Evolutionary conservation across 164 flowering plant genomes (phyloP).

Genomic region (Liriodendron chinense): DNA sequence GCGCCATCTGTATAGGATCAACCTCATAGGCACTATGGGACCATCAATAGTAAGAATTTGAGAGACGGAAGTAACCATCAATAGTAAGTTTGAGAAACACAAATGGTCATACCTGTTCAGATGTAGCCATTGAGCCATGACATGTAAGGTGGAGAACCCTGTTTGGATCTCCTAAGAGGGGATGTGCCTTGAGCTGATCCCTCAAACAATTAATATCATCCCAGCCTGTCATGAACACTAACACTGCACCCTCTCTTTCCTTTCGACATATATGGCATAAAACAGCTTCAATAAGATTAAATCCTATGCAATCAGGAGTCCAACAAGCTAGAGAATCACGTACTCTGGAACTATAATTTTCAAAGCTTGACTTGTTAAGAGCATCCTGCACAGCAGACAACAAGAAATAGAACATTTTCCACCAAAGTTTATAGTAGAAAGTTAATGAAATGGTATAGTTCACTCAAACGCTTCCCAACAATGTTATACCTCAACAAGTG

Average conservation of each 20-base stretch:
- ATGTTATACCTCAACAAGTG: constrained; percentile 83
- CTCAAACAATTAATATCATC: constrained; percentile 93
- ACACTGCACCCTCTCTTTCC: constrained; percentile 90
- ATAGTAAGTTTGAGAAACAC: background rate
- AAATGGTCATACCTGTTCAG: constrained; percentile 74
- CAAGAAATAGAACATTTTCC: background rate
- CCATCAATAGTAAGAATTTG: no score
- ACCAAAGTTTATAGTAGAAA: background rate
- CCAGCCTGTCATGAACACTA: constrained; percentile 99
- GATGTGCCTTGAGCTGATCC: constrained; percentile 95
- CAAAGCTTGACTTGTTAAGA: constrained; percentile 75
- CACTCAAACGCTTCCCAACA: background rate
- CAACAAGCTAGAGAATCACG: constrained; percentile 91
- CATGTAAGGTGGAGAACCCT: constrained; percentile 88
- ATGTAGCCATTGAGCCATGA: constrained; percentile 99
- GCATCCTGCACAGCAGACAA: constrained; percentile 62
- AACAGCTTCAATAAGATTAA: constrained; percentile 96
- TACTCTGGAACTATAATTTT: constrained; percentile 68
- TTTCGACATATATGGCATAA: constrained; percentile 95
- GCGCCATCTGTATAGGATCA: no score
- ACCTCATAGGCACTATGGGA: no score
- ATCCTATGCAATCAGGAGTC: constrained; percentile 94
- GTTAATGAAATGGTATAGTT: background rate
- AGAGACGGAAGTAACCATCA: no score
- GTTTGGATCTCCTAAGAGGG: constrained; percentile 95